Evolutionary conservation across 257 asterid genomes (phyloP).

Genomic region (Petrea volubilis): DNA sequence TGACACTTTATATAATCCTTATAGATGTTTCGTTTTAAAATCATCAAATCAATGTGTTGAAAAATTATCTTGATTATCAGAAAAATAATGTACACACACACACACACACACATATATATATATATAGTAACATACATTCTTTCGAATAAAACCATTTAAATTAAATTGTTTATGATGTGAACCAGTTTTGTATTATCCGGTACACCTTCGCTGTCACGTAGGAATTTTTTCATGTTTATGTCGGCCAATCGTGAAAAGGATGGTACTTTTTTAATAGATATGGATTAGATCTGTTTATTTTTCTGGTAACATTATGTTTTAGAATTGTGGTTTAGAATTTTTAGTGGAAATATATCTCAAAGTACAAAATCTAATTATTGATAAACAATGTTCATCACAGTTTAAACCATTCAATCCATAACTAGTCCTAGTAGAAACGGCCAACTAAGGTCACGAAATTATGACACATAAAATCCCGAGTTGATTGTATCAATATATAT

Average conservation of each 20-base stretch:
- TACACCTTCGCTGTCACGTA: constrained; percentile 22
- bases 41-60: too few relatives aligned
- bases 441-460: too few relatives aligned
- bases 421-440: too few relatives aligned
- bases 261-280: constrained; percentile 29
- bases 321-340: background rate
- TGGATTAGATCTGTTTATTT: constrained; percentile 32
- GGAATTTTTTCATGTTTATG: constrained; percentile 26
- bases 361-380: background rate
- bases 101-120: too few relatives aligned
- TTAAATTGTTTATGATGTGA: background rate
- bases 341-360: background rate
- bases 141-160: background rate
- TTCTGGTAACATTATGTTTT: background rate
- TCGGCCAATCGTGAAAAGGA: constrained; percentile 33
- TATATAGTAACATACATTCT: too few relatives aligned
- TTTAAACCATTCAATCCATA: background rate
- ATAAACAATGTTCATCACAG: background rate
- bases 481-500: too few relatives aligned
- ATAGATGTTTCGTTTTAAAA: too few relatives aligned
- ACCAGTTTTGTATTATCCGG: constrained; percentile 1
- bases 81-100: too few relatives aligned
- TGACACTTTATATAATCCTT: too few relatives aligned
- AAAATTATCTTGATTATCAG: too few relatives aligned
- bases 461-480: too few relatives aligned